These are phyloP conservation scores for Bimuria novae-zelandiae DNA, from an alignment of 2,329 filamentous ascomycete species.

Conservation along the genomic window DNA sequence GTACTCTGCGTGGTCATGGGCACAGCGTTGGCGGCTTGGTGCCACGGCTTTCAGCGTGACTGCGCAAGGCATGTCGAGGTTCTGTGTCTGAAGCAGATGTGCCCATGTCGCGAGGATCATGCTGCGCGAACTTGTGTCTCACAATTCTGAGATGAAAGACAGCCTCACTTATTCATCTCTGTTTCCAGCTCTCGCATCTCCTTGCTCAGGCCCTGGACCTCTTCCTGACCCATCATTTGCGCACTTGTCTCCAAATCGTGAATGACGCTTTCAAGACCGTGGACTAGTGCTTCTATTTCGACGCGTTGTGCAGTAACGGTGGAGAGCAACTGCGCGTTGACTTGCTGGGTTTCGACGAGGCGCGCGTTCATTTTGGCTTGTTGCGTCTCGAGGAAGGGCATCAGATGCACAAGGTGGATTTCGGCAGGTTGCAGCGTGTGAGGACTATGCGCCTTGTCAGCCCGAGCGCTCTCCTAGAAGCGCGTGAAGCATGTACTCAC, in stretches of 20 bases:
- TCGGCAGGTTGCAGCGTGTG: constrained; percentile 62
- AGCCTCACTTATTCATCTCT: constrained; percentile 39
- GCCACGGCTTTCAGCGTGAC: background rate
- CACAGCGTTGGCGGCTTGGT: background rate
- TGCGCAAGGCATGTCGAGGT: background rate
- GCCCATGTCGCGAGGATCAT: background rate
- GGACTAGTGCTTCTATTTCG: constrained; percentile 62
- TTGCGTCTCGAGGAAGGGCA: constrained; percentile 59
- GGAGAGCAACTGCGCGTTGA: constrained; percentile 59
- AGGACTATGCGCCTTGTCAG: constrained; percentile 48
- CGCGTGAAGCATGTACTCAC: constrained; percentile 45
- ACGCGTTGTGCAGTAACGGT: constrained; percentile 58
- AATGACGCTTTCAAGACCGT: constrained; percentile 60
- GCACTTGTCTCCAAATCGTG: constrained; percentile 60
- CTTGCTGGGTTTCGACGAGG: constrained; percentile 54
- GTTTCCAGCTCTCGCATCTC: constrained; percentile 43
- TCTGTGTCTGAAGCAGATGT: background rate
- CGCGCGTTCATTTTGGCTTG: constrained; percentile 55
- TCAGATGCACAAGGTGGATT: constrained; percentile 63
- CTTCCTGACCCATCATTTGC: constrained; percentile 46
- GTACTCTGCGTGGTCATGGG: background rate
- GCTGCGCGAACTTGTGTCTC: background rate
- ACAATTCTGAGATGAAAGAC: background rate
- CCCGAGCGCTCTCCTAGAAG: background rate
- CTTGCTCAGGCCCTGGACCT: constrained; percentile 41